phyloP scores from a whole-genome alignment of 164 flowering plant species.

The Piper longum region DNA sequence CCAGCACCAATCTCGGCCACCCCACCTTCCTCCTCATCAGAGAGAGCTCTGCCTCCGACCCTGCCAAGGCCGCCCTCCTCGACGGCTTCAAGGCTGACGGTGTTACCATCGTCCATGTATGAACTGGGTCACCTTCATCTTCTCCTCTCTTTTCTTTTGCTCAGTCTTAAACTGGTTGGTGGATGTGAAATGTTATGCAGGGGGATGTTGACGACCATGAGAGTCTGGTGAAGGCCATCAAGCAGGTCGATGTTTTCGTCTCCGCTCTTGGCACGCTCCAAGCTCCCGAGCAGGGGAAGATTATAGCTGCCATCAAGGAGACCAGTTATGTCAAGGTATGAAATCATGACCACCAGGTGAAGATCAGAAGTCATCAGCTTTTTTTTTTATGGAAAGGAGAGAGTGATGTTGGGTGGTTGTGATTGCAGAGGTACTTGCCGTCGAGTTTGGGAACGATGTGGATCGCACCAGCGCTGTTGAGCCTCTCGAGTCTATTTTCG shows the following conservation, averaged over 20 bases:
- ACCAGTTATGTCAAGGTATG: constrained; percentile 51
- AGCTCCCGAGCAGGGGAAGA: constrained; percentile 1
- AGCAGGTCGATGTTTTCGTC: constrained; percentile 62
- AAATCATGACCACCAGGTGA: too few relatives aligned
- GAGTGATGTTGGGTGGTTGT: background rate
- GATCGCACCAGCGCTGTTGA: constrained; percentile 29
- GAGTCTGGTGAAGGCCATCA: constrained; percentile 53
- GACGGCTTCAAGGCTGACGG: constrained; percentile 4
- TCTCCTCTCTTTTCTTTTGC: background rate
- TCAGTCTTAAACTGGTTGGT: background rate
- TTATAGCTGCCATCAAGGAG: constrained; percentile 12
- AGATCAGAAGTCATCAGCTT: too few relatives aligned
- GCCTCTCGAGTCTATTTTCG: constrained; percentile 15
- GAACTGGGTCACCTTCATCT: background rate
- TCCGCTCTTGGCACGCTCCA: constrained; percentile 37
- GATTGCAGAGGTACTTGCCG: constrained; percentile 43
- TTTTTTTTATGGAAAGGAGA: too few relatives aligned
- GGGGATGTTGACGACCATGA: constrained; percentile 54
- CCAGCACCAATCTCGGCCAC: constrained; percentile 39
- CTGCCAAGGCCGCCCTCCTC: constrained; percentile 20
- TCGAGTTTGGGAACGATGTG: constrained; percentile 50
- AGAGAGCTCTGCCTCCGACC: constrained; percentile 30
- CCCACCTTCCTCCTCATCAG: constrained; percentile 41
- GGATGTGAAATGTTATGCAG: constrained; percentile 13
- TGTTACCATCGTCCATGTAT: constrained; percentile 2